Evolutionary conservation across 768 basidiomycete genomes (phyloP), one percentile per base, ranked within the genome.

Genomic region (Mycena chlorophos): DNA sequence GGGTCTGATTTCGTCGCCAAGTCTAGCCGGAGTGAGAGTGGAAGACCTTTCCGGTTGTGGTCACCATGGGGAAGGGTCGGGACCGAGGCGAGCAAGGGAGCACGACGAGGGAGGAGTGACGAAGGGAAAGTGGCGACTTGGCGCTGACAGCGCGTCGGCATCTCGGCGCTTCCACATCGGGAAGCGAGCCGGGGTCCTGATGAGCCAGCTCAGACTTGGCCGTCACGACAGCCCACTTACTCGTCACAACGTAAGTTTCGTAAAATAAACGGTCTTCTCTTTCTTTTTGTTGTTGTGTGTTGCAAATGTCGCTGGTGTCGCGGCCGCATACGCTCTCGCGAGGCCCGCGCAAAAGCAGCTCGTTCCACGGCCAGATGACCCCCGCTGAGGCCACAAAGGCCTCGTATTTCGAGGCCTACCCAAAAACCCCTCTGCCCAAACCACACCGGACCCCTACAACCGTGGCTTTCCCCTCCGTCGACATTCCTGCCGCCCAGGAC

Each of bases 271-370:
- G 10, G 10, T 19, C 29, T 37, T 29, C 23, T 26, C 20, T n/a
- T n/a, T n/a, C n/a, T n/a, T n/a, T n/a, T n/a, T n/a, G n/a, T n/a
- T n/a, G n/a, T n/a, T n/a, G n/a, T n/a, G n/a, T n/a, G n/a, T n/a
- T n/a, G n/a, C n/a, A n/a, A 6, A 20, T 42, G 13, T 12, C 20
- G 8, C 5, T 22, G 14, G 14, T 12, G 40, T 22, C 40, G 8
- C 51, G 52, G 30, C 50, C 46, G 29, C 45, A 26, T 42, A 55
- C 49, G 75, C 77, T 74, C 74, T 66, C 76, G 37, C 79, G 75
- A 53, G 69, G 69, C 25, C 79, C 83, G 16, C 75, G 77, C 56
- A 83, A 81, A 68, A 84, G 77, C 61, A 71, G 77, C 20, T 84
- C 86, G 6, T 82, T 84, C 65, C 67, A 13, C 51, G 65, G 39